A percentile compares a stretch with the other conserved stretches of the same genome.
phyloP scores from a whole-genome alignment of 1,284 basidiomycete species.

The Ustilago esculenta region DNA sequence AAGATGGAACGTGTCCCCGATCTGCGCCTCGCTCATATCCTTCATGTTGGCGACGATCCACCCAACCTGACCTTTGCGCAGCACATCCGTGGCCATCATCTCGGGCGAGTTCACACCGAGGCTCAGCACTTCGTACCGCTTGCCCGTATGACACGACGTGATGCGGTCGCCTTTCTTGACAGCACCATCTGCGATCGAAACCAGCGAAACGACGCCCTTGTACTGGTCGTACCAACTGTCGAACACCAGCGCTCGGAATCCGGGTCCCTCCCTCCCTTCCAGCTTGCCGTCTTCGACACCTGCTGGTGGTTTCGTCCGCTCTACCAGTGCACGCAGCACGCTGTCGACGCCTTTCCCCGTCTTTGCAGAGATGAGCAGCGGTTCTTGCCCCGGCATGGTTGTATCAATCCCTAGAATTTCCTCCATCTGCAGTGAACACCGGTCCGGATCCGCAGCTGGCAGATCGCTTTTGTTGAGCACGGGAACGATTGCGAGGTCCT shows the following conservation, averaged over 20 bases:
- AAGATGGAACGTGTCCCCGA: conserved; percentile 91
- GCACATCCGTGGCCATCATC: conserved; percentile 67
- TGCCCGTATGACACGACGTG: conserved; percentile 82
- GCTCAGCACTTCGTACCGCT: conserved; percentile 91
- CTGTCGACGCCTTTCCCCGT: conserved; percentile 82
- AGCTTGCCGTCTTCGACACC: conserved; percentile 47
- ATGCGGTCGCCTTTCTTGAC: conserved; percentile 74
- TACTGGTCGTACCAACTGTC: conserved; percentile 94
- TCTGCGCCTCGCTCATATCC: conserved; percentile 91
- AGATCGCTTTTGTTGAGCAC: conserved; percentile 86
- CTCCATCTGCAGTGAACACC: conserved; percentile 48
- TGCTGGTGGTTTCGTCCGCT: conserved; percentile 70
- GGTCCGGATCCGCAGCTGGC: conserved; percentile 49
- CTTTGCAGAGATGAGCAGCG: conserved; percentile 77
- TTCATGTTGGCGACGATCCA: conserved; percentile 87
- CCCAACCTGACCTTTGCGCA: conserved; percentile 89
- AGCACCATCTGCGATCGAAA: conserved; percentile 76
- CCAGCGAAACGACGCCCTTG: conserved; percentile 91
- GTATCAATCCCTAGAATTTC: conserved; percentile 73
- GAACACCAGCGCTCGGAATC: conserved; percentile 82
- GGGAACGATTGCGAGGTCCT: conserved; percentile 83
- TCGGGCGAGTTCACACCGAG: conserved; percentile 88
- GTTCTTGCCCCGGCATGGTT: conserved; percentile 37
- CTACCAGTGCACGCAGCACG: conserved; percentile 82
- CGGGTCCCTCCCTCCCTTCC: conserved; percentile 46